Evolutionary conservation across 2,329 filamentous ascomycete species (phyloP).

Genomic region (Ascochyta rabiei): DNA sequence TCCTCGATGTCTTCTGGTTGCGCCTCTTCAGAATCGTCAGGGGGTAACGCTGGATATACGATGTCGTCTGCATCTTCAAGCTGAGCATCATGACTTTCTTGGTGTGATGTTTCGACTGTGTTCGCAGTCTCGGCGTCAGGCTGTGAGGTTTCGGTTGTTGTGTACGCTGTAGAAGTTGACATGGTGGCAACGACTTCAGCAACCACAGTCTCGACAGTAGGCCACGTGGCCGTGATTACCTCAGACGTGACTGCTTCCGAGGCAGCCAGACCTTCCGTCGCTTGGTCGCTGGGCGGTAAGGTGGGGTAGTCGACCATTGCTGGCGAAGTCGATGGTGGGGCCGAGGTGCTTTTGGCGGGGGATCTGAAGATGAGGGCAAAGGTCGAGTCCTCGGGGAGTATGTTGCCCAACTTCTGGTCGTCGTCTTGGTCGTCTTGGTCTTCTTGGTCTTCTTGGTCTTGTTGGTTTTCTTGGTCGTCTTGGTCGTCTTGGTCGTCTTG

Average conservation of each 20-base stretch:
- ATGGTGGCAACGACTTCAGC: constrained; percentile 3
- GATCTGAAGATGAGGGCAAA: constrained; percentile 31
- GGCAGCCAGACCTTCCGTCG: background rate
- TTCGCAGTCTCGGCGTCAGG: no score
- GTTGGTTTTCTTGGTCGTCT: constrained; percentile 12
- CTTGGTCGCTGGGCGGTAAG: constrained; percentile 13
- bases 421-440: constrained; percentile 12
- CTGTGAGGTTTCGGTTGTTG: background rate
- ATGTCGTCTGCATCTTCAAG: constrained; percentile 1
- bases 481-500: constrained; percentile 11
- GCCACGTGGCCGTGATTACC: constrained; percentile 1
- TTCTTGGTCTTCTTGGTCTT: constrained; percentile 11
- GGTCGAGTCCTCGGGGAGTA: constrained; percentile 26
- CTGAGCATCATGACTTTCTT: background rate
- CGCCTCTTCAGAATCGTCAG: background rate
- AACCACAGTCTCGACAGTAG: constrained; percentile 2
- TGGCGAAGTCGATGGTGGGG: background rate
- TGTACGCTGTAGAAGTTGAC: background rate
- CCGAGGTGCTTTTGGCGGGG: constrained; percentile 17
- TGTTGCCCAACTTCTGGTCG: background rate
- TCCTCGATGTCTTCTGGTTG: constrained; percentile 1
- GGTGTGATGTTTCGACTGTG: background rate
- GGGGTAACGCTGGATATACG: constrained; percentile 21
- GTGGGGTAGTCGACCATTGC: constrained; percentile 26
- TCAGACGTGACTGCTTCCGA: background rate